Conservation (phyloP, 2,329 filamentous ascomycete genomes). For the Aphanocladium album region DNA sequence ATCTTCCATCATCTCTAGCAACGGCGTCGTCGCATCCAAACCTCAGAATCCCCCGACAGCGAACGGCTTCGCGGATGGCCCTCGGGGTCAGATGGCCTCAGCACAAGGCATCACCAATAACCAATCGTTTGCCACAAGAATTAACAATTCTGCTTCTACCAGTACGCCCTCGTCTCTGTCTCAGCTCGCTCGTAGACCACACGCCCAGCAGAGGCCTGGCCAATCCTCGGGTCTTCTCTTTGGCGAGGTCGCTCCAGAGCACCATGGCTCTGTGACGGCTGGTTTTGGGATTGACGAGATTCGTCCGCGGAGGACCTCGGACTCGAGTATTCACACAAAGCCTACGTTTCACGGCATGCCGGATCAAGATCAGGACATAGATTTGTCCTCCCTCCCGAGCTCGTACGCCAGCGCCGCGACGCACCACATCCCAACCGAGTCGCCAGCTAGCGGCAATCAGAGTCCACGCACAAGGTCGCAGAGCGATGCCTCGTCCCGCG, state of each 20-base stretch:
- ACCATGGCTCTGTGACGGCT: constrained; percentile 45
- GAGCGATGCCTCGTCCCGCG: constrained; percentile 52
- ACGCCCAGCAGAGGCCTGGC: constrained; percentile 29
- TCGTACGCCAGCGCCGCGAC: constrained; percentile 49
- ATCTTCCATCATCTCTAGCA: constrained; percentile 2
- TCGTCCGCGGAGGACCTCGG: constrained; percentile 60
- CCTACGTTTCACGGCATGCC: constrained; percentile 48
- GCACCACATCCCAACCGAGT: constrained; percentile 19
- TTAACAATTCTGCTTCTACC: constrained; percentile 41
- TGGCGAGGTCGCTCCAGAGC: constrained; percentile 65
- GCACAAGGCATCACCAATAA: constrained; percentile 35
- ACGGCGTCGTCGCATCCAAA: not conserved
- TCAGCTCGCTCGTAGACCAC: constrained; percentile 26
- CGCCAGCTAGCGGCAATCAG: constrained; percentile 20
- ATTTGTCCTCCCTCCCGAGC: constrained; percentile 61
- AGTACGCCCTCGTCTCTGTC: not conserved
- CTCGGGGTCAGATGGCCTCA: not conserved
- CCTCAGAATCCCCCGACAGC: constrained; percentile 27
- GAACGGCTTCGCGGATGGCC: constrained; percentile 20
- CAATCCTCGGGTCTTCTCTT: constrained; percentile 57
- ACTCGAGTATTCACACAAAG: constrained; percentile 57
- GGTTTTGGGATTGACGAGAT: constrained; percentile 56
- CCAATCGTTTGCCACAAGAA: constrained; percentile 56
- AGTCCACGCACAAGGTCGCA: constrained; percentile 45
- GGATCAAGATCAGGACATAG: constrained; percentile 47